phyloP scores from a whole-genome alignment of 495 filamentous ascomycete genomes.

The Lepidopterella palustris region DNA sequence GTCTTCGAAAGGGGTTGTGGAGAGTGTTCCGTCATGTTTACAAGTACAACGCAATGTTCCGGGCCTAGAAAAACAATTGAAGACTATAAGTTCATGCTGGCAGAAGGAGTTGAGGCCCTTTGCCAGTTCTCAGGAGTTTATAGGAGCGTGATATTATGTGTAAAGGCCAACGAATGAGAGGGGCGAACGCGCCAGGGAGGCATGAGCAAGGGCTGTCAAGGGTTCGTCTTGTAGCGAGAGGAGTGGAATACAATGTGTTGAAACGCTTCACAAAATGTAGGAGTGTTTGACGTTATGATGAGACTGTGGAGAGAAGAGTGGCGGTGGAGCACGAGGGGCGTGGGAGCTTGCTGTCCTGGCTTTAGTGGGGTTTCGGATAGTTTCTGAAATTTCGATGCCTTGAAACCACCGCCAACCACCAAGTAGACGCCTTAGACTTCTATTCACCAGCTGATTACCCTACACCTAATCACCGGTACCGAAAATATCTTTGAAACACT shows the following conservation, averaged over 20 bases:
- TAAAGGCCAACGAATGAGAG: neutral
- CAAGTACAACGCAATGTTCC: neutral
- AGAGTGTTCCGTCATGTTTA: slow-evolving; percentile 17
- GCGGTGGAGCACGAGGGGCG: no score
- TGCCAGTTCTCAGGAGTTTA: neutral
- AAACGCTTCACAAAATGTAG: neutral
- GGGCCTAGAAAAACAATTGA: neutral
- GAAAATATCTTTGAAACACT: neutral
- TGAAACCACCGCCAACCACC: slow-evolving; percentile 17
- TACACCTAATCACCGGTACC: neutral
- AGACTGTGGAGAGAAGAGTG: no score
- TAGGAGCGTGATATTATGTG: neutral
- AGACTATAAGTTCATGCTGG: neutral
- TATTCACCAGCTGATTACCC: neutral
- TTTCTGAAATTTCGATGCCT: slow-evolving; percentile 6
- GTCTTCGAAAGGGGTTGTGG: slow-evolving; percentile 8
- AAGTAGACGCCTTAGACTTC: neutral
- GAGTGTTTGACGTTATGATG: neutral
- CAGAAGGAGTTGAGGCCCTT: neutral
- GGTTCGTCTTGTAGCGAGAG: neutral
- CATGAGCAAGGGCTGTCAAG: slow-evolving; percentile 1
- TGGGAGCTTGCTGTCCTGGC: neutral
- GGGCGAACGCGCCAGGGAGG: neutral
- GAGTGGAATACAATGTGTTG: neutral
- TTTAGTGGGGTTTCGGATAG: slow-evolving; percentile 8